These are phyloP conservation scores for Rhodotorula sp. DNA, from an alignment of 1,284 basidiomycete genomes.

Conservation along the genomic window DNA sequence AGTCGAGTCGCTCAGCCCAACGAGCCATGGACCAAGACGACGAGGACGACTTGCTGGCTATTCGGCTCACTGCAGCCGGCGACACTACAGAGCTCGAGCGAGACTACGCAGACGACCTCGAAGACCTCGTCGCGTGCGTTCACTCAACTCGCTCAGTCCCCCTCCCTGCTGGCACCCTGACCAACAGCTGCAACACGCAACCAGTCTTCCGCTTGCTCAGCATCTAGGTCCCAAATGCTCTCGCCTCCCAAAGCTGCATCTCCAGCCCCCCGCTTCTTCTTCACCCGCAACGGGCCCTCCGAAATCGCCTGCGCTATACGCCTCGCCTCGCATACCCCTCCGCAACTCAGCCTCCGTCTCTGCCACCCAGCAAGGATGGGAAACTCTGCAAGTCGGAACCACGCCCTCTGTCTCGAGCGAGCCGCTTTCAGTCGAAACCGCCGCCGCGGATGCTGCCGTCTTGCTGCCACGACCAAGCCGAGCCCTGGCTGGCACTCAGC, in stretches of 20 bases:
- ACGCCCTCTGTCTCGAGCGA: too few species aligned
- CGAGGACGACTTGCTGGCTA: conserved; percentile 11
- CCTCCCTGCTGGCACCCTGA: neutral
- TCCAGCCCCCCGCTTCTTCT: neutral
- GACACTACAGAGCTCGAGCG: neutral
- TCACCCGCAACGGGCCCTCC: neutral
- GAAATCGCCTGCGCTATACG: neutral
- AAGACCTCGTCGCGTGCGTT: conserved; percentile 20
- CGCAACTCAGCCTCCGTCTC: neutral
- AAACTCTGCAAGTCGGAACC: conserved; percentile 18
- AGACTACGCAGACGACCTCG: conserved; percentile 24
- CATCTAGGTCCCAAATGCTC: conserved; percentile 12
- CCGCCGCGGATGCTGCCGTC: too few species aligned
- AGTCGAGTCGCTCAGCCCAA: too few species aligned
- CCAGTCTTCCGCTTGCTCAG: conserved; percentile 10
- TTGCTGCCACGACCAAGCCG: too few species aligned
- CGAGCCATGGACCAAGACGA: neutral
- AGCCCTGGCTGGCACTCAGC: too few species aligned
- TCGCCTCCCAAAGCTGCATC: neutral
- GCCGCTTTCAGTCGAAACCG: too few species aligned
- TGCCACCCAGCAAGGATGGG: conserved; percentile 1
- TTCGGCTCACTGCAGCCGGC: neutral
- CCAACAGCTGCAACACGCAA: too few species aligned
- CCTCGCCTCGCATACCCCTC: too few species aligned
- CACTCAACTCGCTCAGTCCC: neutral